Base-by-base conservation (phyloP, 495 filamentous ascomycete genomes). In the Xanthoparmelia taractica region DNA sequence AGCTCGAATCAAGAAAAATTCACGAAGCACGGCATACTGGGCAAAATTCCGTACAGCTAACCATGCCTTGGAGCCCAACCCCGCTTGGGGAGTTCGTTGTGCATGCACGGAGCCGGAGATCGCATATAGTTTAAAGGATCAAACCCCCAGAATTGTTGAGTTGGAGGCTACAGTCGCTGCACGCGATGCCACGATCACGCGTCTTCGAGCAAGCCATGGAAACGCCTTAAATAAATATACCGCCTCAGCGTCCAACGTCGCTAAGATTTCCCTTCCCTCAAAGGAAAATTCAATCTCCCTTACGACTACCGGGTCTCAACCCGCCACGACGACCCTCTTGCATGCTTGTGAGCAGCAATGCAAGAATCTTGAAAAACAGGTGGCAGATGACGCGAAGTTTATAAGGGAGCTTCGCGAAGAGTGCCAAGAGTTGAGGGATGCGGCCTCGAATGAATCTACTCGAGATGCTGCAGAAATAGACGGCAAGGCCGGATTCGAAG, bases 21-120 rank as follows among this genome's bases (percentile, higher is more conserved):
- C 50, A 2, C 3, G 50, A 54, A 54, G 50, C 8, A 8, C 50
- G 1, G 29, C 27, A 29, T 54, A 54, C 29, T 33, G 29, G 27
- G 27, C 50, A 20, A 31, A 11, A 17, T 12, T 31, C 17, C 27
- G 50, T 25, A 1, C 15, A n/a, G 18, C 20, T n/a, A 5, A 7
- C 7, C 1, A 0, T 20, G 17, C 27, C 17, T 17, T 23, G 7
- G 50, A 33, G 1, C 1, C 29, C 29, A 54, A 33, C 27, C 50
- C 50, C 2, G 50, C 29, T 8, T 54, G 50, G 50, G 50, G 50
- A 54, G 7, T 54, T 20, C 50, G 50, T 33, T 54, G 50, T 54
- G 47, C 47, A 17, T 50, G 47, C 25, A 50, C 47, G 17, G 23
- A 50, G 25, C 47, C 47, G 11, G 47, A 50, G 23, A 27, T 27